Evolutionary conservation across 768 basidiomycete genomes (phyloP), one percentile per base, ranked within the genome.

Genomic region (Amanita pallidorosea): DNA sequence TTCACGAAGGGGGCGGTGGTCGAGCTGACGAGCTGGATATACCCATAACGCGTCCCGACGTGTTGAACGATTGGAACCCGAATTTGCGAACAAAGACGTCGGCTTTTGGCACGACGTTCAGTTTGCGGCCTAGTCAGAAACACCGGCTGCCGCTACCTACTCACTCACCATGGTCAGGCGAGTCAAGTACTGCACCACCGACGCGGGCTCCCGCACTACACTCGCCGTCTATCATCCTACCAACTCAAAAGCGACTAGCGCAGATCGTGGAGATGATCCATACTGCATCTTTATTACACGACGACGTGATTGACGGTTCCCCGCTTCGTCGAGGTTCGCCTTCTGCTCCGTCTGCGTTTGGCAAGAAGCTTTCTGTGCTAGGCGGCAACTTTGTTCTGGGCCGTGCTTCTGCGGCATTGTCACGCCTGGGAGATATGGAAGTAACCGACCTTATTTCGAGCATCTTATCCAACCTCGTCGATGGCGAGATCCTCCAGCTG

Each of bases 211-310:
- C 48, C 18, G 59, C 48, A 17, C 59, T 58, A 15, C 58, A 45
- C 45, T 54, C 58, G 7, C 52, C 62, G 35, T 50, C 61, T 54
- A 53, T 57, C 55, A 66, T 87, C 36, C 77, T 97, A 4, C 91
- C 94, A 4, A 88, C 93, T 1, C 93, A 96, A 63, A 66, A 74
- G 13, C 81, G 93, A n/a, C 80, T 97, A 25, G 94, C 93, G 0
- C 88, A 92, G 58, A 92, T 97, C 33, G 85, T 91, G 40, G 93
- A 97, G 63, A 91, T 96, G 88, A 88, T 97, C 54, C 94, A 97
- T 59, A 91, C 94, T 25, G 94, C 93, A 2, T 93, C 90, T 5
- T 75, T 96, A n/a, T 67, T 97, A 7, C 93, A 97, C 60, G 94
- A 96, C 74, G 93, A 97, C 61, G 94, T 96, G 38, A 86, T 95